These are phyloP conservation scores for Sesbania bispinosa DNA, from an alignment of 306 rosid genomes.

Conservation along the genomic window DNA sequence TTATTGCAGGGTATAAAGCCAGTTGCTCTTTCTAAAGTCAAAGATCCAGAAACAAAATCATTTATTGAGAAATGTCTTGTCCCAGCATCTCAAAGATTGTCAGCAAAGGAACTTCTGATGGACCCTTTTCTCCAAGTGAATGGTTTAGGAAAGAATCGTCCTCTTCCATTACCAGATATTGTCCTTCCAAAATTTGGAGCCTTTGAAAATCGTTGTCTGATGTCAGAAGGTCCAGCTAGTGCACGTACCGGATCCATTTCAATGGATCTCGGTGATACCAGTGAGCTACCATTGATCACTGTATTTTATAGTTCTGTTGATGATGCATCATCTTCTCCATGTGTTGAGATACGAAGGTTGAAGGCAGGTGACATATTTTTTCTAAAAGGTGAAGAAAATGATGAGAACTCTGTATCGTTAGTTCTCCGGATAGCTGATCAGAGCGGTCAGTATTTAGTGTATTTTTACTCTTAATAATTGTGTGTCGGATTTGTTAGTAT, in stretches of 20 bases:
- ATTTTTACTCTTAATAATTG: neutral
- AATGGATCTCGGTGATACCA: conserved; percentile 22
- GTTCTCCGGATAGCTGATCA: conserved; percentile 43
- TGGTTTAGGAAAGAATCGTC: conserved; percentile 20
- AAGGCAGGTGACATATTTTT: conserved; percentile 37
- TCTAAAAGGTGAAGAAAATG: conserved; percentile 40
- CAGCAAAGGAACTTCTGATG: conserved; percentile 36
- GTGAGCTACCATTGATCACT: conserved; percentile 35
- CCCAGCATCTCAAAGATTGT: conserved; percentile 41
- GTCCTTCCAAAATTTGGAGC: conserved; percentile 49
- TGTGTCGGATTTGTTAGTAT: neutral
- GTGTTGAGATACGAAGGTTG: conserved; percentile 38
- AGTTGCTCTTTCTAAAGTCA: conserved; percentile 30
- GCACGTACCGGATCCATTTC: conserved; percentile 20
- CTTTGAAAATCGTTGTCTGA: conserved; percentile 43
- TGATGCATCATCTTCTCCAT: neutral
- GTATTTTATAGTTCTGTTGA: conserved; percentile 12
- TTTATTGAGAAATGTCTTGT: conserved; percentile 45
- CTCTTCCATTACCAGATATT: conserved; percentile 45
- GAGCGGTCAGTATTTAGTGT: conserved; percentile 31
- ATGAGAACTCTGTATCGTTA: conserved; percentile 39
- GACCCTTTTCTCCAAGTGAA: conserved; percentile 36
- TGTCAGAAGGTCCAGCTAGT: conserved; percentile 53
- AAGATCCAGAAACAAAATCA: conserved; percentile 32
- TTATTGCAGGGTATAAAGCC: conserved; percentile 40